These are phyloP conservation scores for Agaricus bisporus DNA, from an alignment of 768 basidiomycete genomes.

Conservation along the genomic window DNA sequence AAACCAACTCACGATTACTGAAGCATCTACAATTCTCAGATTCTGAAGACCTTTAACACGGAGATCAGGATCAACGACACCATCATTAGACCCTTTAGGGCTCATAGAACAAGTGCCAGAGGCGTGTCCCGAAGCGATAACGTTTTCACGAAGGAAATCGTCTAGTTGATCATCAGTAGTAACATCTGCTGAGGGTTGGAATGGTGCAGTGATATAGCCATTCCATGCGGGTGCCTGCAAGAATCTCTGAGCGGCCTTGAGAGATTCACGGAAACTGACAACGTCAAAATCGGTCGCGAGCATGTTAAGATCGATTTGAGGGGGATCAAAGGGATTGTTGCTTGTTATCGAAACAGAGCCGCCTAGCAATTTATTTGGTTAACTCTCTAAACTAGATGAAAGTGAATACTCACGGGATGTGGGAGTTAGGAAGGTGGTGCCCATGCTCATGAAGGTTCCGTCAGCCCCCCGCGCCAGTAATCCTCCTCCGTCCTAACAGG, in stretches of 20 bases:
- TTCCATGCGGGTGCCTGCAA: constrained; percentile 16
- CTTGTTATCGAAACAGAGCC: constrained; percentile 17
- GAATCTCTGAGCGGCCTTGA: constrained; percentile 16
- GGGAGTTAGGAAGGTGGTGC: constrained; percentile 22
- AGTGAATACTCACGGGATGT: constrained; percentile 19
- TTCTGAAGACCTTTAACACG: constrained; percentile 27
- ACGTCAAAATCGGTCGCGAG: constrained; percentile 18
- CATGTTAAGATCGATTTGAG: constrained; percentile 19
- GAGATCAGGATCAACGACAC: constrained; percentile 19
- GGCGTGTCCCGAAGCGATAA: constrained; percentile 23
- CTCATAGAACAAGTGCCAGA: constrained; percentile 27
- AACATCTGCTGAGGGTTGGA: constrained; percentile 9
- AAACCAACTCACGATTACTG: constrained; percentile 23
- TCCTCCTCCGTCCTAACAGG: constrained; percentile 9
- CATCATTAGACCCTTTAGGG: constrained; percentile 16
- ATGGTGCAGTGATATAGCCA: constrained; percentile 17
- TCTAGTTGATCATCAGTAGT: constrained; percentile 21
- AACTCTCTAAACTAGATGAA: background rate
- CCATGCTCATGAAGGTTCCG: constrained; percentile 21
- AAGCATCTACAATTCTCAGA: constrained; percentile 32
- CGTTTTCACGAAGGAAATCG: constrained; percentile 16
- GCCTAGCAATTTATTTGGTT: constrained; percentile 9
- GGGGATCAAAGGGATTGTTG: constrained; percentile 19
- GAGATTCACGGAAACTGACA: constrained; percentile 16
- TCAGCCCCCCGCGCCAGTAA: constrained; percentile 12